Conservation (phyloP, 2,329 filamentous ascomycete species). For the Ascochyta koolunga region DNA sequence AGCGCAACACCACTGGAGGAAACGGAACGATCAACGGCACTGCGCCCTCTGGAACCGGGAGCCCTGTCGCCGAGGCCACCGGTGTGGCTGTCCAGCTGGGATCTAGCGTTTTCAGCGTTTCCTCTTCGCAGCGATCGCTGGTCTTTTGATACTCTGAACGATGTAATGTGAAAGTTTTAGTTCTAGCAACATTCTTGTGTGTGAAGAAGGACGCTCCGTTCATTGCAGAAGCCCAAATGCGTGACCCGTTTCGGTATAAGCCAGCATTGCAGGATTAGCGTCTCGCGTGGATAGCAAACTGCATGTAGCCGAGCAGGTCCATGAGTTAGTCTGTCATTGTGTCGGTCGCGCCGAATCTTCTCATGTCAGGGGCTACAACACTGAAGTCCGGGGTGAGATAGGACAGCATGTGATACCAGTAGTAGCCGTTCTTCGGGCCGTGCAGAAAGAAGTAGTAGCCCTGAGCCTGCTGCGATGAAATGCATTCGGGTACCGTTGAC, state of each 20-base stretch:
- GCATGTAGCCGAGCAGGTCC: constrained; percentile 63
- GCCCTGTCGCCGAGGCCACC: constrained; percentile 11
- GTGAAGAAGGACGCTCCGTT: constrained; percentile 29
- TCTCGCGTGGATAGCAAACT: constrained; percentile 71
- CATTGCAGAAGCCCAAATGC: constrained; percentile 28
- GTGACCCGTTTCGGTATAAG: constrained; percentile 23
- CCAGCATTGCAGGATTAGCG: constrained; percentile 27
- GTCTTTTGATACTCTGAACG: constrained; percentile 21
- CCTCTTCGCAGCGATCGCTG: constrained; percentile 19
- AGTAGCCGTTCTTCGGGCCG: constrained; percentile 34
- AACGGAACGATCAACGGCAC: constrained; percentile 30
- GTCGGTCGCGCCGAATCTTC: constrained; percentile 50
- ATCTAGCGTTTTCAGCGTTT: constrained; percentile 9
- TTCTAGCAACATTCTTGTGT: constrained; percentile 25
- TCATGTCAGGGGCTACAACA: constrained; percentile 46
- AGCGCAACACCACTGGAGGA: constrained; percentile 19
- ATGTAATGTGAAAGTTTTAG: neutral
- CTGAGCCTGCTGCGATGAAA: constrained; percentile 29
- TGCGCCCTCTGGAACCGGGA: constrained; percentile 18
- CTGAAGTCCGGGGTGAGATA: constrained; percentile 46
- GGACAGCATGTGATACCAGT: constrained; percentile 48
- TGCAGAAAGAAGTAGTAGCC: constrained; percentile 28
- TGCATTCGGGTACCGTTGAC: constrained; percentile 31
- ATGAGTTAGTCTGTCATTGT: constrained; percentile 46
- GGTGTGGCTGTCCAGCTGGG: constrained; percentile 20